phyloP scores from a whole-genome alignment of 768 basidiomycete genomes.

The Plicaturopsis crispa region DNA sequence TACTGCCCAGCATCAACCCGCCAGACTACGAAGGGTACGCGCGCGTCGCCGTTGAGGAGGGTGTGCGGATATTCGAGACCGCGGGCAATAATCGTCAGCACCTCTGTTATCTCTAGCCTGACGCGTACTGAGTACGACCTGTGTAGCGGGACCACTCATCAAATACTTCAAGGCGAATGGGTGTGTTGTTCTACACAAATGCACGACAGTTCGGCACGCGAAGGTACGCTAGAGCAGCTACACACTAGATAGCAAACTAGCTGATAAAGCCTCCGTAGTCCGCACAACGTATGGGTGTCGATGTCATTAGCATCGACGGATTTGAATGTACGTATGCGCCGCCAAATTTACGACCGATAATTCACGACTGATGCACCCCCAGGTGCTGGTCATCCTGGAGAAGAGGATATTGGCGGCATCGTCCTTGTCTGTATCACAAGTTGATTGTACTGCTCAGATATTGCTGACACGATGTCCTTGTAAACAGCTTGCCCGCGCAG shows the following conservation, averaged over 20 bases:
- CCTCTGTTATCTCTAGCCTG: background rate
- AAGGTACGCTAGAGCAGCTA: slow-evolving; percentile 36
- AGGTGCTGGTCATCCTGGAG: slow-evolving; percentile 94
- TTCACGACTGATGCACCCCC: slow-evolving; percentile 5
- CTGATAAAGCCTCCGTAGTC: slow-evolving; percentile 23
- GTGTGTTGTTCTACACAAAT: slow-evolving; percentile 85
- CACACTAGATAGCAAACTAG: background rate
- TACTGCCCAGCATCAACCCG: slow-evolving; percentile 85
- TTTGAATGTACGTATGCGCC: slow-evolving; percentile 66
- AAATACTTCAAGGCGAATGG: slow-evolving; percentile 73
- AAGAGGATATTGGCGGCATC: slow-evolving; percentile 85
- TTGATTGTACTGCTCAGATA: background rate
- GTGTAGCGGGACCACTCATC: slow-evolving; percentile 67
- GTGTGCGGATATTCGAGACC: slow-evolving; percentile 86
- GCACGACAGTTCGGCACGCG: slow-evolving; percentile 80
- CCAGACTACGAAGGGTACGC: slow-evolving; percentile 88
- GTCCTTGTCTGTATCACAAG: slow-evolving; percentile 51
- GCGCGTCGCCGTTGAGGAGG: slow-evolving; percentile 76
- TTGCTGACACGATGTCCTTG: background rate
- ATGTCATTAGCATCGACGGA: slow-evolving; percentile 83
- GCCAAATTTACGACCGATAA: too few relatives aligned
- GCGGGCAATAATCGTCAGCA: slow-evolving; percentile 83
- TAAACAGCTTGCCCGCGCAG: slow-evolving; percentile 77
- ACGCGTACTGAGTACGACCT: background rate
- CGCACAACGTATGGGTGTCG: slow-evolving; percentile 75